Conservation (phyloP, 495 filamentous ascomycete genomes). For the Penicillium dipodomyicola region DNA sequence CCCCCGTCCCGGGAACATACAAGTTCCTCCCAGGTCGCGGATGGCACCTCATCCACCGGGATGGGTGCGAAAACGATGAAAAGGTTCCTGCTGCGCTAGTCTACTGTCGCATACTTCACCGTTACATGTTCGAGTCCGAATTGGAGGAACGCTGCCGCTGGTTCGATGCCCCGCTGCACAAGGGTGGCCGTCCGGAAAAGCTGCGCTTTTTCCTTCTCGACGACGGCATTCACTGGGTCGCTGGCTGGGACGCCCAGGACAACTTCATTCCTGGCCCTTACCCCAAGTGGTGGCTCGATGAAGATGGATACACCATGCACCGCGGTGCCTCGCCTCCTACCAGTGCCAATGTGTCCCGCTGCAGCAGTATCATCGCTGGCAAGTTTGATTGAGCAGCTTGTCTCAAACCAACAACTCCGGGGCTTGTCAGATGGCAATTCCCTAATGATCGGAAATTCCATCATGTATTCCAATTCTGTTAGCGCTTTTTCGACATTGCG, state of each 20-base stretch:
- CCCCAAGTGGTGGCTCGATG: conserved; percentile 44
- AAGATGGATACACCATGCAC: conserved; percentile 40
- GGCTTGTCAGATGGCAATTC: background rate
- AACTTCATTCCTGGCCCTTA: conserved; percentile 48
- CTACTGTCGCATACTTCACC: conserved; percentile 49
- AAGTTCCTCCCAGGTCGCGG: conserved; percentile 44
- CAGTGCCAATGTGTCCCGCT: conserved; percentile 42
- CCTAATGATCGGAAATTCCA: conserved; percentile 1
- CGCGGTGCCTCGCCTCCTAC: conserved; percentile 38
- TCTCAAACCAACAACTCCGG: background rate
- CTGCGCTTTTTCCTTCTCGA: conserved; percentile 46
- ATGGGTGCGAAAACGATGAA: conserved; percentile 39
- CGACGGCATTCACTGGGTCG: conserved; percentile 44
- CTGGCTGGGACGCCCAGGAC: conserved; percentile 45
- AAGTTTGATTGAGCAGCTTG: conserved; percentile 30
- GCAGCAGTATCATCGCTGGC: conserved; percentile 38
- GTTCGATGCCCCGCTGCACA: conserved; percentile 36
- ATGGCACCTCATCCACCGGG: conserved; percentile 45
- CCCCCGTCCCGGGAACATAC: conserved; percentile 46
- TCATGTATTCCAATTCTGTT: conserved; percentile 9
- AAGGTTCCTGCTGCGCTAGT: conserved; percentile 40
- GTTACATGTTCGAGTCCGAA: conserved; percentile 46
- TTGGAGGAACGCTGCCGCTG: conserved; percentile 45
- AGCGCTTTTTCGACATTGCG: conserved; percentile 14
- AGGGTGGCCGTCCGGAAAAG: conserved; percentile 36